Evolutionary conservation across 2,329 filamentous ascomycete genomes (phyloP).

Genomic region (Colletotrichum higginsianum): DNA sequence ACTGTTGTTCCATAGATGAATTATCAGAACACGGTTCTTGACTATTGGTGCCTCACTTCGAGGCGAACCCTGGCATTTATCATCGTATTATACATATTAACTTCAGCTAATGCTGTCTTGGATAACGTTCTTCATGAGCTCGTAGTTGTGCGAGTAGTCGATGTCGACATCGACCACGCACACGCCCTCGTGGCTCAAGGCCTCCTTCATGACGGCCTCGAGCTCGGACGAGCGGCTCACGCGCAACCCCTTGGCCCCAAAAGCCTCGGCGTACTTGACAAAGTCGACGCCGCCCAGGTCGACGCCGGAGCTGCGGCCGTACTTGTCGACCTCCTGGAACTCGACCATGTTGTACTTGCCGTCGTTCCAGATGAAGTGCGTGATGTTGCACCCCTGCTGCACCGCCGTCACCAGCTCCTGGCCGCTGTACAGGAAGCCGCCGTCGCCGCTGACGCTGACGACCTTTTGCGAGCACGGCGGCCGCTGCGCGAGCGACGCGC

Average conservation of each 20-base stretch:
- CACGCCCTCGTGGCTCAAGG: slow-evolving; percentile 58
- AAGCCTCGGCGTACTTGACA: slow-evolving; percentile 62
- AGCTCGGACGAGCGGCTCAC: slow-evolving; percentile 56
- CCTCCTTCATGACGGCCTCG: slow-evolving; percentile 59
- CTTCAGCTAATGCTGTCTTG: slow-evolving; percentile 44
- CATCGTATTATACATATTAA: no score
- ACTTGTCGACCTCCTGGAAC: slow-evolving; percentile 66
- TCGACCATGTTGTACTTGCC: slow-evolving; percentile 66
- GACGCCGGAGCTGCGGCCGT: slow-evolving; percentile 60
- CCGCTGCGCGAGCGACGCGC: slow-evolving; percentile 58
- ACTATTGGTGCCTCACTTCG: no score
- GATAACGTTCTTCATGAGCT: slow-evolving; percentile 58
- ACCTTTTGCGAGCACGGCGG: slow-evolving; percentile 61
- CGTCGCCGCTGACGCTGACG: slow-evolving; percentile 61
- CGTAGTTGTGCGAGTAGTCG: slow-evolving; percentile 59
- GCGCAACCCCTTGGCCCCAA: slow-evolving; percentile 61
- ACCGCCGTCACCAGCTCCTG: slow-evolving; percentile 63
- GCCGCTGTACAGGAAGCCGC: slow-evolving; percentile 64
- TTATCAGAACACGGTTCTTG: no score
- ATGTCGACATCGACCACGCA: slow-evolving; percentile 62
- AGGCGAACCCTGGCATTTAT: no score
- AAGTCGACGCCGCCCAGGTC: slow-evolving; percentile 63
- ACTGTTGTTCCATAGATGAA: no score
- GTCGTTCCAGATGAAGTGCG: slow-evolving; percentile 67
- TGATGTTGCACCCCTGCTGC: slow-evolving; percentile 62